A percentile compares a stretch with the other conserved stretches of the same genome.
These are phyloP conservation scores for Cercis canadensis DNA, from an alignment of 306 rosid genomes.

Conservation along the genomic window DNA sequence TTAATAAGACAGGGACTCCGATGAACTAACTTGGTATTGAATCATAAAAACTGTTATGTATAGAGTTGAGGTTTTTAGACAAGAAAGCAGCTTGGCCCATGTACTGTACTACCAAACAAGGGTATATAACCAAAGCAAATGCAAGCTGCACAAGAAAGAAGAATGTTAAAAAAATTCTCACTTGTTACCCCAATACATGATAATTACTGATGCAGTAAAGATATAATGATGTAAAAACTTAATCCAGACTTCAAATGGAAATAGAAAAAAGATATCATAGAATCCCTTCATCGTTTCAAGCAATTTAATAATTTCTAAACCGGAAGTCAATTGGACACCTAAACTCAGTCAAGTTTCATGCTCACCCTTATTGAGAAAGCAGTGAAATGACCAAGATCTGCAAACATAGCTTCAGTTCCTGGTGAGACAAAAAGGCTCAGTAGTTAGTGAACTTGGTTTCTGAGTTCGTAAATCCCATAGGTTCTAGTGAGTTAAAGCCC, in stretches of 20 bases:
- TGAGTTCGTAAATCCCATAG: constrained; percentile 1
- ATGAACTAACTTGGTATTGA: constrained; percentile 78
- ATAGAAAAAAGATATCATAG: background rate
- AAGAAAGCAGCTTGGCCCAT: constrained; percentile 95
- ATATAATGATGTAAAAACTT: background rate
- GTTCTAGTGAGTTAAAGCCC: constrained; percentile 22
- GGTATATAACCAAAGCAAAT: constrained; percentile 72
- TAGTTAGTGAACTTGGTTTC: constrained; percentile 17
- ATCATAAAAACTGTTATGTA: constrained; percentile 62
- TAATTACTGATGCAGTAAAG: background rate
- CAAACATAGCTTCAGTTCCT: constrained; percentile 96
- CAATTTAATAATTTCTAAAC: background rate
- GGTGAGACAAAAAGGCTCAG: constrained; percentile 33
- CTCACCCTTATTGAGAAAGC: constrained; percentile 84
- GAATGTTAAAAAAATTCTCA: constrained; percentile 19
- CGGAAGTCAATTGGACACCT: background rate
- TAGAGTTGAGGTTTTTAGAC: constrained; percentile 53
- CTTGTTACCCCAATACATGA: constrained; percentile 6
- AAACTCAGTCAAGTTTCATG: constrained; percentile 24
- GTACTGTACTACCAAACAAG: constrained; percentile 89
- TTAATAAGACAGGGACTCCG: constrained; percentile 1
- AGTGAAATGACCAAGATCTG: constrained; percentile 94
- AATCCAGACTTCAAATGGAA: background rate
- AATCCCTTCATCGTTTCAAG: background rate
- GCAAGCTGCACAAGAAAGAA: constrained; percentile 70